phyloP scores from a whole-genome alignment of 345 rosid genomes.

The Populus davidiana region DNA sequence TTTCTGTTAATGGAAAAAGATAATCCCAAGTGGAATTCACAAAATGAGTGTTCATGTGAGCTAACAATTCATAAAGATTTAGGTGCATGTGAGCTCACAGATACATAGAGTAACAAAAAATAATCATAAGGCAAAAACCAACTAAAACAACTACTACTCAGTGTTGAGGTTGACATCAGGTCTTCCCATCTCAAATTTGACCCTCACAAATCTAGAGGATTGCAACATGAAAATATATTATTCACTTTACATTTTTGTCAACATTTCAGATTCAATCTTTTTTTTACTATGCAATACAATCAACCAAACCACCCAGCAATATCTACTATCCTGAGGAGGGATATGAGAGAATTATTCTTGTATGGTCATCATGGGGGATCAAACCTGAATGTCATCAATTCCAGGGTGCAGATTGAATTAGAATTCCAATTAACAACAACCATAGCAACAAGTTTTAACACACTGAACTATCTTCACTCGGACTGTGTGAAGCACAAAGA shows the following conservation, averaged over 20 bases:
- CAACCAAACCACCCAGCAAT: background rate
- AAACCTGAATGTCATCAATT: background rate
- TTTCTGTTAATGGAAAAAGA: constrained; percentile 5
- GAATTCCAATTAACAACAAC: background rate
- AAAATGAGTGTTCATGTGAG: constrained; percentile 1
- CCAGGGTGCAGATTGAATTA: background rate
- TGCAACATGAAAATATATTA: background rate
- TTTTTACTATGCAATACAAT: background rate
- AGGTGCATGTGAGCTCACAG: background rate
- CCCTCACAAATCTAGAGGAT: background rate
- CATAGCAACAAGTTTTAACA: background rate
- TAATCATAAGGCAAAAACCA: background rate
- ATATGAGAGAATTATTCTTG: background rate
- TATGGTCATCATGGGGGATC: background rate
- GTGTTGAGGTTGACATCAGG: background rate
- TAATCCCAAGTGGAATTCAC: background rate
- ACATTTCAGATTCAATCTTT: too few relatives aligned
- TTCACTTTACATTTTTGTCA: background rate
- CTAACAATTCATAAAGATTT: background rate
- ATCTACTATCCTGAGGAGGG: background rate
- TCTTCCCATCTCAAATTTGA: background rate
- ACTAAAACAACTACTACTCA: background rate
- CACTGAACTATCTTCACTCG: background rate
- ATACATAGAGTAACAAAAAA: background rate
- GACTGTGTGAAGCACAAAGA: background rate